These are phyloP conservation scores for Ustilago sp. DNA, from an alignment of 1,284 basidiomycete species.

Conservation along the genomic window DNA sequence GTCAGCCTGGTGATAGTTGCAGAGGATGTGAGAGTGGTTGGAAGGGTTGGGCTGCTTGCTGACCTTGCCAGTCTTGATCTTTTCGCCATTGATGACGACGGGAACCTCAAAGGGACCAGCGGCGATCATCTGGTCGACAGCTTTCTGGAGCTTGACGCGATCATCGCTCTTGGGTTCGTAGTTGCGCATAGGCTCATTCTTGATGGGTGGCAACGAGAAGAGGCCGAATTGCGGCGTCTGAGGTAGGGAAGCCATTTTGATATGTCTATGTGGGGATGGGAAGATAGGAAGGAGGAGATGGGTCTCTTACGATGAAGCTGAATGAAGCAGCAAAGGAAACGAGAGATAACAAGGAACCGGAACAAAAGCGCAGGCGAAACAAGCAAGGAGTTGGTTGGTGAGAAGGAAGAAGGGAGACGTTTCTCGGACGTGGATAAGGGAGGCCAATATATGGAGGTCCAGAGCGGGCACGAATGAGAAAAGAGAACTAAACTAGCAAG, in stretches of 20 bases:
- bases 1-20: constrained; percentile 90
- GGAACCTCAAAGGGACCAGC: constrained; percentile 90
- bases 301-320: background rate
- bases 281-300: background rate
- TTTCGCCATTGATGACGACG: constrained; percentile 89
- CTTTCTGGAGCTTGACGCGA: constrained; percentile 80
- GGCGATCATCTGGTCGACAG: constrained; percentile 83
- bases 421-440: background rate
- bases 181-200: constrained; percentile 71
- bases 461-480: constrained; percentile 9
- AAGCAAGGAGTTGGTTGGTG: constrained; percentile 4
- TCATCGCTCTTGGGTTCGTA: constrained; percentile 86
- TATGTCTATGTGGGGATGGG: background rate
- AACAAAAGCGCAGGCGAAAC: constrained; percentile 1
- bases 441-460: constrained; percentile 7
- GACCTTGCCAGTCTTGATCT: constrained; percentile 84
- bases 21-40: constrained; percentile 79
- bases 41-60: constrained; percentile 69
- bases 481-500: background rate
- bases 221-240: constrained; percentile 52
- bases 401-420: background rate
- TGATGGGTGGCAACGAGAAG: constrained; percentile 61
- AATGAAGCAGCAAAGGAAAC: constrained; percentile 5
- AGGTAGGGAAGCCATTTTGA: constrained; percentile 50
- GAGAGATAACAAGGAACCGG: background rate